Base-by-base conservation (phyloP, 305 asterid species). In the Rubia tinctorum region DNA sequence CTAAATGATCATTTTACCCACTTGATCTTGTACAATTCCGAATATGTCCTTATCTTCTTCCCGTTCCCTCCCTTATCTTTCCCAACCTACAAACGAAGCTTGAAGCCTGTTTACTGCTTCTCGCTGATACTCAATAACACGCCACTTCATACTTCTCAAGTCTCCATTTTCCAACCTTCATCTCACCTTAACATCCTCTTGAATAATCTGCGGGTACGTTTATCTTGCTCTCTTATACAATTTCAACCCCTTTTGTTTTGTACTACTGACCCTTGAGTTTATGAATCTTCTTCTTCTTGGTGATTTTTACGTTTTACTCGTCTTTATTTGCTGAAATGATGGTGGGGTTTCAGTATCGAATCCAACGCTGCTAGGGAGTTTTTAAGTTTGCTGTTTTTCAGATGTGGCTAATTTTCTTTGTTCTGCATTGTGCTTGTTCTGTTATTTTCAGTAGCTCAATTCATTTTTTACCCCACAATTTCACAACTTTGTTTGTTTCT, bases 11-110 rank as follows among this genome's bases (percentile, higher is more conserved):
- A 1, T 70, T 53, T 53, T 65, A 40, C 47, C 72, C 47, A 44
- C 58, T 10, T 11, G 22, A 2, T 70, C 18, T 20, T 22, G 15
- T 0, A 6, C 37, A 42, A 66, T 64, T 44, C 56, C 74, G 74
- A 60, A 51, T 17, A 11, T 60, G 74, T 56, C 81, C 60, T 15
- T 8, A 9, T 18, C 68, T 39, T 53, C 80, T 13, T 15, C 18
- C 20, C 59, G 17, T 49, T 15, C 1, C 9, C 60, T 64, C 69
- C 61, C 81, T 77, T 73, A 77, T 77, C 81, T 65, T 68, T 5
- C 51, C 62, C 71, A 22, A 45, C 61, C 18, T 74, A 74, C 34
- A 66, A 53, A 70, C n/a, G 51, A 65, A 70, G 78, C 73, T 67
- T 37, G 49, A 23, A 39, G 70, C 73, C 51, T 63, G 73, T 56